These are phyloP conservation scores for Globisporangium parvum DNA, from an alignment of 352 stramenopile species.

Conservation along the genomic window DNA sequence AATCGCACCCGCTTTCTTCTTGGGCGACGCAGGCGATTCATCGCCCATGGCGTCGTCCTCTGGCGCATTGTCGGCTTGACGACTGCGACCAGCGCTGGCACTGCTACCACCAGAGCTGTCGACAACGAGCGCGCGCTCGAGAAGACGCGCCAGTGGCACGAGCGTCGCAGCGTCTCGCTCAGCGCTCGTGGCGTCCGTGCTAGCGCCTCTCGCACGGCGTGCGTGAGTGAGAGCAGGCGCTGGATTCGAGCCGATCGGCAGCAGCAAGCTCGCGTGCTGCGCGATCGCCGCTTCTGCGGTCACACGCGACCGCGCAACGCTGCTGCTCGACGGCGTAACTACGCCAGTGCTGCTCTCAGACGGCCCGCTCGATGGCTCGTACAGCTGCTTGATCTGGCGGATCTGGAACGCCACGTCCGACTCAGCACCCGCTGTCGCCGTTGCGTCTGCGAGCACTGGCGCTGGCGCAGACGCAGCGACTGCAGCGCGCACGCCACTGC, in stretches of 20 bases:
- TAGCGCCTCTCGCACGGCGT: background rate
- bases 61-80: no score
- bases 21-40: background rate
- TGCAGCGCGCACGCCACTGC: background rate
- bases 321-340: no score
- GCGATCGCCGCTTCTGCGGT: constrained; percentile 2
- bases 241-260: constrained; percentile 3
- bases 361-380: constrained; percentile 3
- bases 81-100: no score
- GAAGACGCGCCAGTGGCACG: no score
- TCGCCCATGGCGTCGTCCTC: background rate
- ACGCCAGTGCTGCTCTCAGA: background rate
- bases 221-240: background rate
- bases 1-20: background rate
- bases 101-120: no score
- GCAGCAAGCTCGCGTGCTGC: constrained; percentile 14
- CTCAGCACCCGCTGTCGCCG: background rate
- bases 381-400: constrained; percentile 26
- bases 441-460: background rate
- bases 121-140: no score
- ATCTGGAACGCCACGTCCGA: constrained; percentile 17
- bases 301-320: no score
- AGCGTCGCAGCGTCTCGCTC: no score
- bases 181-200: background rate
- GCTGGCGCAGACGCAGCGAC: background rate